A percentile compares a stretch with the other conserved stretches of the same genome.
Evolutionary conservation across 257 asterid genomes (phyloP).

Genomic region (Primulina huaijiensis): DNA sequence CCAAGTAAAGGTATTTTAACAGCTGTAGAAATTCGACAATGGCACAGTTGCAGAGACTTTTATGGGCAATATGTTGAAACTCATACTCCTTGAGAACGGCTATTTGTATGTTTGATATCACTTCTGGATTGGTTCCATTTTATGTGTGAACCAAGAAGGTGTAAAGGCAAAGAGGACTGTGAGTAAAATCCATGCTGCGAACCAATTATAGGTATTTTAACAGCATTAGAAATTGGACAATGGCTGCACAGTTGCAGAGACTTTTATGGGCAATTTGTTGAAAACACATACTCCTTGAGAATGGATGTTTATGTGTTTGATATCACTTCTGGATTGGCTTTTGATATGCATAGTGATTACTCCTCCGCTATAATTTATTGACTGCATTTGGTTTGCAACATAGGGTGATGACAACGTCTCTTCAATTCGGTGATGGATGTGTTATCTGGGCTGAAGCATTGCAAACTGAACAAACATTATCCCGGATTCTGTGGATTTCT

Average conservation of each 20-base stretch:
- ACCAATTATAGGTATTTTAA: neutral
- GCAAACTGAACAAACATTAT: slow-evolving; percentile 55
- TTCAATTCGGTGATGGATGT: slow-evolving; percentile 55
- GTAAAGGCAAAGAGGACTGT: too few relatives aligned
- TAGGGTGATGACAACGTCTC: slow-evolving; percentile 74
- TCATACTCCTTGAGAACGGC: too few relatives aligned
- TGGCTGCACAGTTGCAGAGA: neutral
- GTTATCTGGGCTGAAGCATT: slow-evolving; percentile 65
- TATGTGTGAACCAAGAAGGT: too few relatives aligned
- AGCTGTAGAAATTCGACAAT: too few relatives aligned
- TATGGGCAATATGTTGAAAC: too few relatives aligned
- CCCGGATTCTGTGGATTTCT: slow-evolving; percentile 80
- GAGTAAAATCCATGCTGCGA: neutral
- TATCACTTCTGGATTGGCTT: neutral
- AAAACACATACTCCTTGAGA: neutral
- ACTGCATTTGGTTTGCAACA: slow-evolving; percentile 19
- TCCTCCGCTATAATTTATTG: too few relatives aligned
- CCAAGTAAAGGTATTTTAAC: too few relatives aligned
- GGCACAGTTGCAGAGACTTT: too few relatives aligned
- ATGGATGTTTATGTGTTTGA: too few relatives aligned
- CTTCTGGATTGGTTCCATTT: too few relatives aligned
- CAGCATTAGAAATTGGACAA: neutral
- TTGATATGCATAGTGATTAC: neutral
- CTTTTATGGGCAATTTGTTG: neutral
- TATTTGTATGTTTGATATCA: too few relatives aligned